Conservation (phyloP, 1,139 yeast species). For the Yamadazyma buinensis region DNA sequence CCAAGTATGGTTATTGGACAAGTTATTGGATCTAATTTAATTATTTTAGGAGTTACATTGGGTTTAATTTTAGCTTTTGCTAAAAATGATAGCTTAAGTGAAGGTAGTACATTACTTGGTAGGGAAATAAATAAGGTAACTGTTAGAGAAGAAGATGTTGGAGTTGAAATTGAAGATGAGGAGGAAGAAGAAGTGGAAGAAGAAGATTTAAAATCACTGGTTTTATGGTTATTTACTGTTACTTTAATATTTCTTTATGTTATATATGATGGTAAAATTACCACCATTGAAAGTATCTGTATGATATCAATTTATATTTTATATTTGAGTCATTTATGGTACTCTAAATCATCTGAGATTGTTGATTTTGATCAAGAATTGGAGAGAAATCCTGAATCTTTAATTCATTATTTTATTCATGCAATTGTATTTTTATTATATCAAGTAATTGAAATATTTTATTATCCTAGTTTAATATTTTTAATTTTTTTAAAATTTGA, state of each 20-base stretch:
- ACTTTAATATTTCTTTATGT: constrained; percentile 39
- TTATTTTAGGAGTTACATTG: constrained; percentile 34
- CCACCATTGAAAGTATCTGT: constrained; percentile 39
- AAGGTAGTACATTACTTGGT: too few species aligned
- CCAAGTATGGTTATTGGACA: constrained; percentile 42
- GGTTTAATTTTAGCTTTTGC: constrained; percentile 25
- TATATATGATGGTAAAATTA: constrained; percentile 48
- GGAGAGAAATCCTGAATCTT: constrained; percentile 3
- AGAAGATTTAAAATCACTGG: constrained; percentile 7
- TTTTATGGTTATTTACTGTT: constrained; percentile 30
- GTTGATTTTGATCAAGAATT: constrained; percentile 7
- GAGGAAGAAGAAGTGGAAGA: not conserved
- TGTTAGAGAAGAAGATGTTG: not conserved
- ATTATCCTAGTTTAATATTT: too few species aligned
- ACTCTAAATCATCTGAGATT: constrained; percentile 6
- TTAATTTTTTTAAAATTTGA: too few species aligned
- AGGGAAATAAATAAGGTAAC: too few species aligned
- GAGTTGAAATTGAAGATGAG: not conserved
- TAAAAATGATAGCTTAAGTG: too few species aligned
- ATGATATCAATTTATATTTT: constrained; percentile 38
- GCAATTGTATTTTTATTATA: constrained; percentile 2
- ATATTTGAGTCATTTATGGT: constrained; percentile 21
- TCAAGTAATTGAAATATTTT: constrained; percentile 3
- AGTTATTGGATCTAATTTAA: constrained; percentile 35
- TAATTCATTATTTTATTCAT: constrained; percentile 6